Evolutionary conservation across 495 filamentous ascomycete genomes (phyloP), one percentile per base, ranked within the genome.

Genomic region (Penicillium parvum): DNA sequence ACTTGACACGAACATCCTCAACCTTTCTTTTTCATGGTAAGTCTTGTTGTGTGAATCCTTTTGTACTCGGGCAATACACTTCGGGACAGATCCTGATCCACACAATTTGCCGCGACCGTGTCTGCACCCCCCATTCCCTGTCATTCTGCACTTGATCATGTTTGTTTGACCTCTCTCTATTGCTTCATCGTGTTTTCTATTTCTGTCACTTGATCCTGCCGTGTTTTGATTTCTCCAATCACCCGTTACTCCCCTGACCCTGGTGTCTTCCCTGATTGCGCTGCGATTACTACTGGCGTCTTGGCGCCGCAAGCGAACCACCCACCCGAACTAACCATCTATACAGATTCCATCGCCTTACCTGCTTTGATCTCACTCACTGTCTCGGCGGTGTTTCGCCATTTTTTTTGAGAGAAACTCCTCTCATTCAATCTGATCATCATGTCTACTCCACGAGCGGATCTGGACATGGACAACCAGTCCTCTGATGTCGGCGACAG

Each of bases 251-350:
- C 51, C 35, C 51, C 47, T 43, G 45, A 16, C 23, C 41, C 38
- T 30, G 35, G 23, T 18, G 47, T 23, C 51, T 38, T 37, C 35
- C 39, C 47, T 37, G 41, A 57, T 58, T 55, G 53, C 61, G 47
- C 48, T 60, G 45, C 53, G 43, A 45, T 58, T 60, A 57, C 58
- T 69, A 50, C 53, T 57, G 49, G 51, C 32, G 60, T 62, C 67
- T 71, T 71, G 68, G 68, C 68, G 55, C 53, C 39, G 55, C 64
- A 69, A 66, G 60, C 68, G 63, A 71, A 64, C 55, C 23, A 16
- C 20, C 39, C 39, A 26, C 38, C 58, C 49, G 46, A 22, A 56
- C 60, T 67, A 52, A 67, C 59, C 33, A 46, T 52, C 62, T 61
- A 62, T 63, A 53, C 45, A 68, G 60, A 56, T 43, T 43, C 44